Evolutionary conservation across 2,329 filamentous ascomycete species (phyloP), one percentile per base, ranked within the genome.

Genomic region (Ophiostoma sp.): DNA sequence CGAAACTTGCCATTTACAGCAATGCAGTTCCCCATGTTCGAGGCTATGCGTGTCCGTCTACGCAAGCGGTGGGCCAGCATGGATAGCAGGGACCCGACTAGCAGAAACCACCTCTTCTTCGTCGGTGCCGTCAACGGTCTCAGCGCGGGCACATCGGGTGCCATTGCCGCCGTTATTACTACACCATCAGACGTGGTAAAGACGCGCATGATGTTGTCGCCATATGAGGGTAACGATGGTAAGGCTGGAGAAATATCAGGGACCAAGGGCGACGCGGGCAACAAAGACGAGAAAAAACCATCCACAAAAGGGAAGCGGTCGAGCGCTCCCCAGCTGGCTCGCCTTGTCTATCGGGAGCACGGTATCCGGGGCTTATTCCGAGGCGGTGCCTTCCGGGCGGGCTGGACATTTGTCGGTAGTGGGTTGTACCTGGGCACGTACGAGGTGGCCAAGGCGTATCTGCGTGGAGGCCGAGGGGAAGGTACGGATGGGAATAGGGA

Each of bases 151-250:
- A 81, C 87, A 19, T 93, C 94, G 0, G 94, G 94, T 0, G 89
- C 89, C 6, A 81, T 95, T 9, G 91, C 94, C 0, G 92, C 94
- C 0, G 87, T 93, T 11, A 80, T 96, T n/a, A 97, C 94, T 1
- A 97, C 94, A 69, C 95, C 95, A 0, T 89, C 94, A 72, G 95
- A 97, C 81, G 93, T 97, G 11, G 88, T 97, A 31, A 97, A 97
- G 84, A 97, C 94, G 76, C 84, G 93, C 69, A 92, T 97, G 82
- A 97, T 97, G 94, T 84, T 97, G 33, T 86, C 87, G 39, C 90
- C 90, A 28, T 45, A 66, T 1, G 85, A 84, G 17, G 80, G 83
- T 28, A 79, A 77, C 68, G 31, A 71, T 74, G 70, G 77, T 79
- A 73, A 79, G 69, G 15, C 78, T 76, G 15, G 76, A 82, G 78